Conservation (phyloP, 306 rosid species). For the Mimosa bimucronata region DNA sequence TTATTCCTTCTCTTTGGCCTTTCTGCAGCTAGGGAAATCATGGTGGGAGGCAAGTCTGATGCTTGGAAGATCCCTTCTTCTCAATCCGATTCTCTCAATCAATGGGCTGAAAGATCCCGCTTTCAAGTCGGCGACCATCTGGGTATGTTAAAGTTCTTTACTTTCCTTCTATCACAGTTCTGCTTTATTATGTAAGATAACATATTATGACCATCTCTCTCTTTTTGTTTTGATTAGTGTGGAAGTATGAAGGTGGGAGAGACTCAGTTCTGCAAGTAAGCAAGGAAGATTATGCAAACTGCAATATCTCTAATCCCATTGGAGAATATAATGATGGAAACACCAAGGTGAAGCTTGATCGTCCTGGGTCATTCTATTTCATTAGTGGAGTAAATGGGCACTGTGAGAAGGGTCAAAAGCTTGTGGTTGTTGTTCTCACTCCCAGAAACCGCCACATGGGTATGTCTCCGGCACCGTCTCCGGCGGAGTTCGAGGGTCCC, state of each 20-base stretch:
- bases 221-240: slow-evolving; percentile 44
- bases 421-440: slow-evolving; percentile 63
- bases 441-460: slow-evolving; percentile 45
- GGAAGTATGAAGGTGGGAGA: slow-evolving; percentile 66
- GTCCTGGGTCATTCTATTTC: slow-evolving; percentile 70
- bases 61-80: slow-evolving; percentile 79
- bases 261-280: slow-evolving; percentile 79
- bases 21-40: slow-evolving; percentile 56
- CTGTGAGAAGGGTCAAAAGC: slow-evolving; percentile 79
- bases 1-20: slow-evolving; percentile 42
- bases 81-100: slow-evolving; percentile 60
- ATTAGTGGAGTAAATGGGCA: slow-evolving; percentile 74
- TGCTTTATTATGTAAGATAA: neutral
- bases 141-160: slow-evolving; percentile 36
- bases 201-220: neutral
- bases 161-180: neutral
- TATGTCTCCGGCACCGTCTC: slow-evolving; percentile 57
- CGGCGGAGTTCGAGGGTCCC: slow-evolving; percentile 49
- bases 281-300: slow-evolving; percentile 52
- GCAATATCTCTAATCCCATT: slow-evolving; percentile 57
- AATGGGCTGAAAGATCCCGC: slow-evolving; percentile 69
- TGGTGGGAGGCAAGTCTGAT: slow-evolving; percentile 68
- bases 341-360: slow-evolving; percentile 62
- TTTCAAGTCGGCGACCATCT: slow-evolving; percentile 71
- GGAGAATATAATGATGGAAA: slow-evolving; percentile 57